Base-by-base conservation (phyloP, 768 basidiomycete species). In the Rhodotorula toruloides region DNA sequence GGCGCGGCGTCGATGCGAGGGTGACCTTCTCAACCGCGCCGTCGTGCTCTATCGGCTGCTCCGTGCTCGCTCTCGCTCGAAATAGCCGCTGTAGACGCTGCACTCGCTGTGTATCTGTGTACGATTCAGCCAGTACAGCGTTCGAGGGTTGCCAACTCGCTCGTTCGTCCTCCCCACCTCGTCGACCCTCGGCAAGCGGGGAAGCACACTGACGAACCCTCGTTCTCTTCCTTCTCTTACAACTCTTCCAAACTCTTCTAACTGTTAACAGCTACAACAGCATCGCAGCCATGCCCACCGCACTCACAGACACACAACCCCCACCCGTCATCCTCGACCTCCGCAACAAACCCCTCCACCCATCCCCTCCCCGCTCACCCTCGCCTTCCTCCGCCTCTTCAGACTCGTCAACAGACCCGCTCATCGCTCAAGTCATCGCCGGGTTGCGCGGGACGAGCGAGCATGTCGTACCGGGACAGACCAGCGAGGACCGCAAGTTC, bases 401-500 rank as follows among this genome's bases (percentile, higher is more conserved):
- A 21, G 46, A 37, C 46, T 8, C 13, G 2, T 25, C 48, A 19
- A 11, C 40, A 19, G 66, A 63, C 29, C 56, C 68, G 36, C 63
- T 74, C 22, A 49, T 39, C 16, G 54, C 61, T 0, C 48, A 66
- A 37, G 66, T 74, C 58, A 14, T 72, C 29, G 31, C 46, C 1
- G 71, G 68, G 2, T 55, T 74, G 13, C 25, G 22, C 37, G 61
- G 64, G 0, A 55, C 53, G 7, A 3, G n/a, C 40, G n/a, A 40
- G 27, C 6, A 4, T 6, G 54, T 48, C 17, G 57, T 68, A 0
- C 63, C 71, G 9, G 73, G 71, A 19, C 13, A 58, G 31, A 56
- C 49, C 1, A 48, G 48, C 14, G 63, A 32, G 6, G 68, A 67
- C 34, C 46, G 44, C 32, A 0, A 21, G 61, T 72, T 50, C 32